Conservation (phyloP, 2,329 filamentous ascomycete species). For the Xylaria arbuscula region DNA sequence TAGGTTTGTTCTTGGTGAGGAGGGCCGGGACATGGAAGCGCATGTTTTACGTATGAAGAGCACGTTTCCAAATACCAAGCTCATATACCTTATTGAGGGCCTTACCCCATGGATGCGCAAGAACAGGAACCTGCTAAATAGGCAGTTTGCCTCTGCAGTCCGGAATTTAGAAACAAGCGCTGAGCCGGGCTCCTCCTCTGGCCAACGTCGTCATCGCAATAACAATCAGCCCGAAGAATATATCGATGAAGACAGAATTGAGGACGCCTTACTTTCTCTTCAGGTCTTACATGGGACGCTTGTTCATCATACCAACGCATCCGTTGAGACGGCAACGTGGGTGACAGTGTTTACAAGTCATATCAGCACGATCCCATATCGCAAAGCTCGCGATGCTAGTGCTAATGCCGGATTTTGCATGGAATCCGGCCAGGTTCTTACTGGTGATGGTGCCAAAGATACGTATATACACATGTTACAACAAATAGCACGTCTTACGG, state of each 20-base stretch:
- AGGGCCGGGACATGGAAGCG: constrained; percentile 64
- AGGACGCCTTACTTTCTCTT: constrained; percentile 76
- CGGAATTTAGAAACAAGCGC: constrained; percentile 57
- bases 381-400: constrained; percentile 62
- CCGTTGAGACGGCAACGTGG: constrained; percentile 77
- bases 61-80: constrained; percentile 62
- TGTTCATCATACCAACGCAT: constrained; percentile 73
- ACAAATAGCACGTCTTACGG: constrained; percentile 77
- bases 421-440: constrained; percentile 79
- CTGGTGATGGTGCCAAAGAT: constrained; percentile 72
- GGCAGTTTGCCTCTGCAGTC: constrained; percentile 74
- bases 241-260: constrained; percentile 74
- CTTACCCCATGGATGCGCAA: constrained; percentile 73
- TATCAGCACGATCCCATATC: constrained; percentile 80
- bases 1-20: constrained; percentile 61
- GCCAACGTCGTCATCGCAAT: constrained; percentile 52
- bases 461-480: constrained; percentile 81
- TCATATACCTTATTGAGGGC: constrained; percentile 80
- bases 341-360: constrained; percentile 80
- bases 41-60: constrained; percentile 68
- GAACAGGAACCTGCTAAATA: constrained; percentile 74
- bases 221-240: constrained; percentile 58
- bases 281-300: constrained; percentile 75
- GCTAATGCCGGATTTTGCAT: constrained; percentile 78
- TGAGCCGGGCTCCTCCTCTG: constrained; percentile 42